Evolutionary conservation across 2,329 filamentous ascomycete genomes (phyloP), one percentile per base, ranked within the genome.

Genomic region (Daldinia sp.): DNA sequence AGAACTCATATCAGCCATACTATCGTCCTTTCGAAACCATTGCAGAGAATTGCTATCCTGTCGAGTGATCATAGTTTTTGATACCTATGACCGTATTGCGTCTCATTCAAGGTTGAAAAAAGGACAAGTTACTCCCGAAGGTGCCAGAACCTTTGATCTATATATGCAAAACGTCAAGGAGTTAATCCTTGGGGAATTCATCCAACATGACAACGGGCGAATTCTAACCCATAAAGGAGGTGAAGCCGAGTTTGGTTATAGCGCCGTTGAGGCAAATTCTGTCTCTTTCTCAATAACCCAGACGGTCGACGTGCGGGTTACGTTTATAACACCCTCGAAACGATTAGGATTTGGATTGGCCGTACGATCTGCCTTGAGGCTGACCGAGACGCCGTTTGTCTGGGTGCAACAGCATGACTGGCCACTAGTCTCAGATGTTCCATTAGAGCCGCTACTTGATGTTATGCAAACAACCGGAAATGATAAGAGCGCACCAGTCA

Each of bases 381-480:
- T 78, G 4, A 76, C 79, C 0, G 64, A 72, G 10, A 86, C 84
- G 1, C 81, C 82, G 0, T 84, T 84, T 45, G 82, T 85, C 13
- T 86, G 84, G 83, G 73, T 86, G 0, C 83, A 86, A 63, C 84
- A 86, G 72, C 84, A 86, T 68, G 84, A 86, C 72, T 86, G 84
- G 84, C 75, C 78, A 4, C 72, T 86, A 0, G 75, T 79, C 13
- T 72, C 77, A 1, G 73, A 79, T 47, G 76, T 86, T 3, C 83
- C 83, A 0, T 61, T 85, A 2, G 59, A 66, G 1, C 67, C 78
- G 1, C 70, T 86, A 11, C 68, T 86, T 1, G 72, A 78, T 1
- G 74, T 82, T 35, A 86, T 86, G 83, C 69, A 70, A 51, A 64
- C 69, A 1, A 74, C 78, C 1, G 71, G 77, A 29, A 57, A 62